Percentiles rank a stretch among this genome's conserved stretches.
Evolutionary conservation across 2,329 filamentous ascomycete species (phyloP).

Genomic region (Coniella lustricola): DNA sequence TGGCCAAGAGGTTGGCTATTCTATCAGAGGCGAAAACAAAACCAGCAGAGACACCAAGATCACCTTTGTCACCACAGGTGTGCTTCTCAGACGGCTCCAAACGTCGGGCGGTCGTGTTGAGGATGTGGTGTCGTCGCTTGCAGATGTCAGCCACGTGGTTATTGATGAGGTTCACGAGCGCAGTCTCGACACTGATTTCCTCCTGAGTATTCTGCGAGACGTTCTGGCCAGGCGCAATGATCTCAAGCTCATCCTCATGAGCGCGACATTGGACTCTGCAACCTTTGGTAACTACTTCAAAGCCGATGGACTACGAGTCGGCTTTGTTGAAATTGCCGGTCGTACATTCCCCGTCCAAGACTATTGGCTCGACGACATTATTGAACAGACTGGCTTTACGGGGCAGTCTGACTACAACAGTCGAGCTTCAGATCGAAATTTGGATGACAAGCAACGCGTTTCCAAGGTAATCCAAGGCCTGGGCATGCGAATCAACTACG

Average conservation of each 20-base stretch:
- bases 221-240: constrained; percentile 68
- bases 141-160: constrained; percentile 88
- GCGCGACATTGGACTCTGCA: constrained; percentile 83
- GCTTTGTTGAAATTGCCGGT: constrained; percentile 78
- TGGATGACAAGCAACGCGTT: constrained; percentile 28
- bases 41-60: constrained; percentile 71
- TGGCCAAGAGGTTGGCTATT: constrained; percentile 84
- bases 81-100: constrained; percentile 83
- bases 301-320: constrained; percentile 59
- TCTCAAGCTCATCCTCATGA: constrained; percentile 91
- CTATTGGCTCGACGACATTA: constrained; percentile 81
- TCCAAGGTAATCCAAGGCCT: constrained; percentile 65
- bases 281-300: constrained; percentile 82
- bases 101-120: constrained; percentile 74
- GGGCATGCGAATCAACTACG: constrained; percentile 85
- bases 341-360: constrained; percentile 87
- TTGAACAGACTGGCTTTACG: constrained; percentile 68
- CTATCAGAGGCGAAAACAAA: constrained; percentile 84
- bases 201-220: constrained; percentile 79
- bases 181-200: constrained; percentile 89
- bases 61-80: constrained; percentile 93
- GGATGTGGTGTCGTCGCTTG: constrained; percentile 72
- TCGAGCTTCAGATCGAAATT: constrained; percentile 40
- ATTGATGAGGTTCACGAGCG: constrained; percentile 97
- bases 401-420: constrained; percentile 38